A percentile compares a stretch with the other conserved stretches of the same genome.
These are phyloP conservation scores for Rhodotorula diobovata DNA, from an alignment of 768 basidiomycete genomes.

Conservation along the genomic window DNA sequence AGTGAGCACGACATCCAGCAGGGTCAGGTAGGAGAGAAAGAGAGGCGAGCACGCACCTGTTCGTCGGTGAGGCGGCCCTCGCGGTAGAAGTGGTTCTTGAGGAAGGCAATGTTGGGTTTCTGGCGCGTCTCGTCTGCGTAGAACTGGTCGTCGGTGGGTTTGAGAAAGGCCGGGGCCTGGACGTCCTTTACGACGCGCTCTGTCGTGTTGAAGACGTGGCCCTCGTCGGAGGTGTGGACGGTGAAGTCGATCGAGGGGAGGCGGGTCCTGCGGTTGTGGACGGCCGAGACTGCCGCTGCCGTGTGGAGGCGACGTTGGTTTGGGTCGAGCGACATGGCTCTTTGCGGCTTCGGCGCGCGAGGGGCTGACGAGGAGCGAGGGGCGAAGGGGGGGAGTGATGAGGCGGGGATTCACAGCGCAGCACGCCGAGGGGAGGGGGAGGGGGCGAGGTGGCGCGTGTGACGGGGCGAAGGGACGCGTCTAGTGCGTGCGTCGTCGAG, in stretches of 20 bases:
- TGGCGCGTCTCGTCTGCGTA: conserved; percentile 67
- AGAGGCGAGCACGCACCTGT: conserved; percentile 14
- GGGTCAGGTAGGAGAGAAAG: too few species aligned
- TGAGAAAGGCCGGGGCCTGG: conserved; percentile 91
- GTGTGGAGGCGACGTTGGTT: conserved; percentile 35
- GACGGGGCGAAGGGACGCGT: background rate
- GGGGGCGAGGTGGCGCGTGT: background rate
- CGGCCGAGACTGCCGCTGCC: conserved; percentile 44
- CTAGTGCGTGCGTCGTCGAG: background rate
- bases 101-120: conserved; percentile 90
- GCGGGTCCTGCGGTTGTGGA: conserved; percentile 42
- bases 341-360: background rate
- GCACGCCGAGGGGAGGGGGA: background rate
- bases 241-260: conserved; percentile 40
- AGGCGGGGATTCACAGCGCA: too few species aligned
- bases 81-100: conserved; percentile 98
- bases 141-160: conserved; percentile 91
- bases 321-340: background rate
- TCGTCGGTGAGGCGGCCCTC: conserved; percentile 91
- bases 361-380: too few species aligned
- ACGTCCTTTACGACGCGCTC: conserved; percentile 97
- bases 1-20: too few species aligned
- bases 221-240: conserved; percentile 62
- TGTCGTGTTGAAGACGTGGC: conserved; percentile 81
- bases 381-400: background rate